phyloP scores from a whole-genome alignment of 2,329 filamentous ascomycete species.

The Penicillium rolfsii region DNA sequence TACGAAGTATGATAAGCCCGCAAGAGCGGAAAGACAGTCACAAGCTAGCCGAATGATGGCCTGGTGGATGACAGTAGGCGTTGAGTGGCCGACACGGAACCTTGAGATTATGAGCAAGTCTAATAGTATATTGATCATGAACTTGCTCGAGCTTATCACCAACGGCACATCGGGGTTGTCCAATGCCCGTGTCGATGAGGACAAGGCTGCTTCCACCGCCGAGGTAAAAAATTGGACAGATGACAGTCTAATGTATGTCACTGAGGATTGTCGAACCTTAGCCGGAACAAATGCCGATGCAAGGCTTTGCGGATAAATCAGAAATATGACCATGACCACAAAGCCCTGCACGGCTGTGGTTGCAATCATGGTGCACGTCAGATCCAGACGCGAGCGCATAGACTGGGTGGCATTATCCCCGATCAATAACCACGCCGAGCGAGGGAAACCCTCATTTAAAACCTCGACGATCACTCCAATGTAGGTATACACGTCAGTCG shows the following conservation, averaged over 20 bases:
- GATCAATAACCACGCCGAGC: slow-evolving; percentile 70
- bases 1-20: slow-evolving; percentile 65
- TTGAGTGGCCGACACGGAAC: slow-evolving; percentile 61
- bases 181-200: slow-evolving; percentile 64
- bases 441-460: slow-evolving; percentile 71
- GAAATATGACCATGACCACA: slow-evolving; percentile 63
- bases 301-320: slow-evolving; percentile 58
- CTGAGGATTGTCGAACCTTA: slow-evolving; percentile 58
- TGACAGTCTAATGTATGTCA: slow-evolving; percentile 67
- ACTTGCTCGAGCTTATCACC: slow-evolving; percentile 66
- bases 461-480: slow-evolving; percentile 69
- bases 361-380: slow-evolving; percentile 62
- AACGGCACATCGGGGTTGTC: slow-evolving; percentile 72
- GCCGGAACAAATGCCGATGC: slow-evolving; percentile 65
- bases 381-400: slow-evolving; percentile 55
- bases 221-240: slow-evolving; percentile 66
- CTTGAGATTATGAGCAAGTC: slow-evolving; percentile 69
- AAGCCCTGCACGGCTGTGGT: slow-evolving; percentile 62
- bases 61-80: slow-evolving; percentile 66
- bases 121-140: slow-evolving; percentile 67
- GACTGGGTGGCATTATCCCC: slow-evolving; percentile 63
- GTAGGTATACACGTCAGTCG: slow-evolving; percentile 70
- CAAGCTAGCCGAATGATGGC: slow-evolving; percentile 66
- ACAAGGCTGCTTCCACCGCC: slow-evolving; percentile 65
- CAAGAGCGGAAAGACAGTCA: slow-evolving; percentile 58